Evolutionary conservation across 1,284 basidiomycete genomes (phyloP).

Genomic region (Cerrena zonata): DNA sequence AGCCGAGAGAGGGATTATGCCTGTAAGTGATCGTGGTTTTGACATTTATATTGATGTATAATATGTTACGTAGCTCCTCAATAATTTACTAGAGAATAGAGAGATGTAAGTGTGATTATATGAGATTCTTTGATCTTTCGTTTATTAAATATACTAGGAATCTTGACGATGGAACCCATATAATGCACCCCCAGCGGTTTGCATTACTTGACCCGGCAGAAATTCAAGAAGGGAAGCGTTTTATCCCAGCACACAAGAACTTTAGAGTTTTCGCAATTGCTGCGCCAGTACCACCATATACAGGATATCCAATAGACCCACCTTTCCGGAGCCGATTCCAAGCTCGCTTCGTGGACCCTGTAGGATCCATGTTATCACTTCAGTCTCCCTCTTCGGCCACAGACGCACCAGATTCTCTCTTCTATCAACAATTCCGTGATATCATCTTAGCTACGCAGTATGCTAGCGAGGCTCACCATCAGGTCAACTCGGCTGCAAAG

Average conservation of each 20-base stretch:
- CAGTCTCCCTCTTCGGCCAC: conserved; percentile 9
- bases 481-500: conserved; percentile 45
- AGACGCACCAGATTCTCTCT: conserved; percentile 9
- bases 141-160: conserved; percentile 37
- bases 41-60: too few species aligned
- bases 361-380: conserved; percentile 49
- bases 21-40: too few species aligned
- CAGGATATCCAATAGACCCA: conserved; percentile 61
- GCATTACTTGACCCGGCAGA: conserved; percentile 37
- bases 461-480: conserved; percentile 49
- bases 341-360: conserved; percentile 58
- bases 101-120: conserved; percentile 43
- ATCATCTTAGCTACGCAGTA: conserved; percentile 57
- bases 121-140: background rate
- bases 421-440: conserved; percentile 43
- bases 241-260: conserved; percentile 57
- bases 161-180: conserved; percentile 67
- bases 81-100: conserved; percentile 62
- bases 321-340: conserved; percentile 67
- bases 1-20: conserved; percentile 55
- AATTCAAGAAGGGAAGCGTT: conserved; percentile 33
- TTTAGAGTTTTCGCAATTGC: conserved; percentile 63
- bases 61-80: conserved; percentile 55
- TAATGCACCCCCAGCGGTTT: conserved; percentile 56
- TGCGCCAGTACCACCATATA: conserved; percentile 60